phyloP scores from a whole-genome alignment of 257 asterid genomes.

The Apocynum venetum region DNA sequence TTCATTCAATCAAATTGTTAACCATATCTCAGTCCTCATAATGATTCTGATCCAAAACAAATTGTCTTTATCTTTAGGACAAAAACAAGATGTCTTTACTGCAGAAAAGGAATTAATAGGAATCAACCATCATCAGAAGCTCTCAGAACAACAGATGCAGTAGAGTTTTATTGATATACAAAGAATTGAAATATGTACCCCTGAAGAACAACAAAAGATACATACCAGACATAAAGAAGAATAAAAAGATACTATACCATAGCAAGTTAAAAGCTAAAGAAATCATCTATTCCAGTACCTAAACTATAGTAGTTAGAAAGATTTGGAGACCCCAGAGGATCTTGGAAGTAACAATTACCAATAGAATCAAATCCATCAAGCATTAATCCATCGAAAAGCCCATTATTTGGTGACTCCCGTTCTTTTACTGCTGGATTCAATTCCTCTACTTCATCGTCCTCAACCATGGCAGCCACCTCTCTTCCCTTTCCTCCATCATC shows the following conservation, averaged over 20 bases:
- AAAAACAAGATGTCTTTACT: no score
- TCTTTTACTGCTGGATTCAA: conserved; percentile 11
- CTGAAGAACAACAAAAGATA: not conserved
- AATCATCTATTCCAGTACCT: conserved; percentile 37
- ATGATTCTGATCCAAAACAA: no score
- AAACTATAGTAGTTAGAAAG: conserved; percentile 8
- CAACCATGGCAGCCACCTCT: conserved; percentile 16
- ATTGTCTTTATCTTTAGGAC: no score
- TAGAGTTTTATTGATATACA: no score
- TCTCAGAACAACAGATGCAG: no score
- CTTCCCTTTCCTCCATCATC: conserved; percentile 20
- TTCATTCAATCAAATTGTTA: no score
- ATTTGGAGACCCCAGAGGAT: conserved; percentile 39
- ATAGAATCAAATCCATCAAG: conserved; percentile 45
- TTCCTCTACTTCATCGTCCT: conserved; percentile 30
- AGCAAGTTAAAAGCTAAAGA: conserved; percentile 36
- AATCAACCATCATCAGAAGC: no score
- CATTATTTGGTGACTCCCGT: conserved; percentile 7
- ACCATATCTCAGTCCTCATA: no score
- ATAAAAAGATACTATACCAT: no score
- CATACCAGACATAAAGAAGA: no score
- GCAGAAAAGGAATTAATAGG: no score
- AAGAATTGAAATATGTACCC: no score
- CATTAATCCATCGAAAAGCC: conserved; percentile 27
- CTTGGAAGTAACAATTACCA: conserved; percentile 43